Percentiles rank a stretch among this genome's conserved stretches.
These are phyloP conservation scores for Magnusiomyces magnusii DNA, from an alignment of 1,139 yeast genomes.

Conservation along the genomic window DNA sequence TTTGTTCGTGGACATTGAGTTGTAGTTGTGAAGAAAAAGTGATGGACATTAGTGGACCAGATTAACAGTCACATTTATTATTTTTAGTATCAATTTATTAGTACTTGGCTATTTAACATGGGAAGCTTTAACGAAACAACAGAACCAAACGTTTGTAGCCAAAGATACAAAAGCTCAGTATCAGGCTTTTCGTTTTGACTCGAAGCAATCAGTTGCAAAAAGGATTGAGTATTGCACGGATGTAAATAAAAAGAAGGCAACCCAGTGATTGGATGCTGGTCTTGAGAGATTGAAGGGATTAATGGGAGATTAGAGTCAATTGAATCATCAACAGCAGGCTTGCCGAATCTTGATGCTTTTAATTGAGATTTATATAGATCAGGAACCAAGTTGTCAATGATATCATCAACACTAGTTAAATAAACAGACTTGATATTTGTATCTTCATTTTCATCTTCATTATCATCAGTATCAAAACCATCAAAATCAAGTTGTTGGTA, in stretches of 20 bases:
- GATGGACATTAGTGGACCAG: too few relatives aligned
- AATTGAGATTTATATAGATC: neutral
- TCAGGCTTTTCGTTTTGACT: neutral
- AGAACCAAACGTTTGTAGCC: conserved; percentile 27
- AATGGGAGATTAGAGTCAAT: neutral
- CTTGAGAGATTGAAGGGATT: conserved; percentile 23
- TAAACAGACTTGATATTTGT: neutral
- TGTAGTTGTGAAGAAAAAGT: neutral
- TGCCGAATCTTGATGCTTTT: neutral
- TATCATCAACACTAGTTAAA: neutral
- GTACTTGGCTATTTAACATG: neutral
- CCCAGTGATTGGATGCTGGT: conserved; percentile 32
- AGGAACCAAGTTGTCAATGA: neutral
- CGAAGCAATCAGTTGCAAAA: conserved; percentile 15
- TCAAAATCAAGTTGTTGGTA: neutral
- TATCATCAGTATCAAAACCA: neutral
- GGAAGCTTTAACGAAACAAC: conserved; percentile 12
- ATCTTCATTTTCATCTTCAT: neutral
- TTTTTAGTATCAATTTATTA: too few relatives aligned
- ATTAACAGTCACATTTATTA: neutral
- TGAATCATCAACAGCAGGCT: neutral
- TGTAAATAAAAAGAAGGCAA: conserved; percentile 33
- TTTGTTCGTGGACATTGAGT: too few relatives aligned
- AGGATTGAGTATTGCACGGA: conserved; percentile 34
- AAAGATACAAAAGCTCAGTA: conserved; percentile 7